A percentile compares a stretch with the other conserved stretches of the same genome.
These are phyloP conservation scores for Uronychia binucleata DNA, from an alignment of 73 alveolate species.

Conservation along the genomic window DNA sequence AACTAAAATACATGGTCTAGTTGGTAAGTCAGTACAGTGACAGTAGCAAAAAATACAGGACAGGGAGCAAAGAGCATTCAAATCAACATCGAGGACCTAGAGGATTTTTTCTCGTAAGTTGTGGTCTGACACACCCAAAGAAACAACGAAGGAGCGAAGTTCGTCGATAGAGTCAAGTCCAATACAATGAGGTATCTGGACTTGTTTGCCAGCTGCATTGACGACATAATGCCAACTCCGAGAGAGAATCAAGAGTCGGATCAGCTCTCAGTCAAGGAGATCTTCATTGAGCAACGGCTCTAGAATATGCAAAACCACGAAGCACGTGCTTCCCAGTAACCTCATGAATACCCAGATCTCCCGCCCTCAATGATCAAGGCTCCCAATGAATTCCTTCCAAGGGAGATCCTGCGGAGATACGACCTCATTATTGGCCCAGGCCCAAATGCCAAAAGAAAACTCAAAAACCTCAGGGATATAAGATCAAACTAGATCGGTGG, in stretches of 20 bases:
- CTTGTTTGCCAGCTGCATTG: conserved; percentile 74
- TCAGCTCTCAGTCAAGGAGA: conserved; percentile 55
- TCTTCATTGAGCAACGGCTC: conserved; percentile 69
- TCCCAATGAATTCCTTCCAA: conserved; percentile 37
- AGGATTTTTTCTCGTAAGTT: conserved; percentile 57
- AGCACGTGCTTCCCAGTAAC: background rate
- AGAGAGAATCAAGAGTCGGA: conserved; percentile 30
- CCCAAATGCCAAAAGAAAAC: conserved; percentile 64
- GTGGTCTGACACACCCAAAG: background rate
- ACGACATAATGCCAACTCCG: conserved; percentile 69
- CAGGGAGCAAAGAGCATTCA: too few species aligned
- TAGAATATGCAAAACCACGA: conserved; percentile 48
- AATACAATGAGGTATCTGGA: conserved; percentile 83
- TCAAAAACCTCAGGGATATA: conserved; percentile 79
- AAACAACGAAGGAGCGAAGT: conserved; percentile 53
- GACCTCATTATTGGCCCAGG: conserved; percentile 60
- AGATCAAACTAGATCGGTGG: conserved; percentile 84
- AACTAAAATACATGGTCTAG: too few species aligned
- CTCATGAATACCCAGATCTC: background rate
- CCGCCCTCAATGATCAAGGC: background rate
- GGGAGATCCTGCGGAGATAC: conserved; percentile 73
- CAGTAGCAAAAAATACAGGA: too few species aligned
- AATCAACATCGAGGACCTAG: conserved; percentile 76
- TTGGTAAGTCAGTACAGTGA: too few species aligned
- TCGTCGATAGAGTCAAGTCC: conserved; percentile 72